Percentiles rank a stretch among this genome's conserved stretches.
Conservation (phyloP, 73 alveolate genomes). For the Diophrys appendiculata region DNA sequence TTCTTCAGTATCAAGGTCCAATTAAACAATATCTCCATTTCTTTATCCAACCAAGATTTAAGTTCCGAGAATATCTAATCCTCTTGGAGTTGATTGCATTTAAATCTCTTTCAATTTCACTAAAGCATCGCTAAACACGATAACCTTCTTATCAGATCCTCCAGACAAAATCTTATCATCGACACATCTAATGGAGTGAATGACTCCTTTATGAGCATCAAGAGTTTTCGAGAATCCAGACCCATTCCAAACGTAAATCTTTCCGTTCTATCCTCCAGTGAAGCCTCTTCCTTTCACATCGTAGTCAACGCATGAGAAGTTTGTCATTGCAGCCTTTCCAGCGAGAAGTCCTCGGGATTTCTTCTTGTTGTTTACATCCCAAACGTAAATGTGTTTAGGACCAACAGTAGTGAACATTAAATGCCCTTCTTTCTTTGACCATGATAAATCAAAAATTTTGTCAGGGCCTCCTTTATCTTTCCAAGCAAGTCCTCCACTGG, state of each 20-base stretch:
- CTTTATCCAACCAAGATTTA: conserved; percentile 79
- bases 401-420: conserved; percentile 76
- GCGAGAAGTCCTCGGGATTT: conserved; percentile 76
- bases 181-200: conserved; percentile 43
- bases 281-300: conserved; percentile 70
- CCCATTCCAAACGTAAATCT: conserved; percentile 54
- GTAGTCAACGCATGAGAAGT: conserved; percentile 36
- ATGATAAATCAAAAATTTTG: conserved; percentile 81
- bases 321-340: conserved; percentile 35
- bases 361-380: conserved; percentile 44
- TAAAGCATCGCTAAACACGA: conserved; percentile 18
- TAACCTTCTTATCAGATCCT: conserved; percentile 35
- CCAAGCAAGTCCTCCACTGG: conserved; percentile 64
- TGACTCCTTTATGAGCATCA: conserved; percentile 48
- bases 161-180: conserved; percentile 44
- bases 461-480: conserved; percentile 81
- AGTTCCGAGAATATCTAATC: conserved; percentile 69
- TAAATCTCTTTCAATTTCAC: conserved; percentile 3
- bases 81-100: conserved; percentile 54
- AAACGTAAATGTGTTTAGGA: conserved; percentile 81
- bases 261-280: conserved; percentile 77
- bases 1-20: conserved; percentile 42
- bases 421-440: conserved; percentile 62
- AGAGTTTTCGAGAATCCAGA: conserved; percentile 13
- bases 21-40: conserved; percentile 80